Evolutionary conservation across 345 rosid genomes (phyloP).

Genomic region (Gossypium bickii): DNA sequence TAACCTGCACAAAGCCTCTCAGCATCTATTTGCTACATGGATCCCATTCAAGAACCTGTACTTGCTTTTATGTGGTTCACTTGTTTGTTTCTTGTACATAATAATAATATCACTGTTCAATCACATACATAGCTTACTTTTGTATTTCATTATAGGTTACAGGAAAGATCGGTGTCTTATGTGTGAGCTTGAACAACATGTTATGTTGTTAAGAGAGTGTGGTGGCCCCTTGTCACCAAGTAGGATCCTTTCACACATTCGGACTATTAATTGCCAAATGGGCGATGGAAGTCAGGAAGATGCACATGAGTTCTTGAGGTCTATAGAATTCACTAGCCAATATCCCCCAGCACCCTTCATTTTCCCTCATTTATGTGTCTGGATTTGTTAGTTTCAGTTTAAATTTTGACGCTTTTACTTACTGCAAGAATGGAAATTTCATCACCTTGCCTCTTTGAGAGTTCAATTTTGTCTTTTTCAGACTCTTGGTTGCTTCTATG

Average conservation of each 20-base stretch:
- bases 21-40: conserved; percentile 59
- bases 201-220: conserved; percentile 58
- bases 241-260: conserved; percentile 63
- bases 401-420: background rate
- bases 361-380: background rate
- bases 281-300: conserved; percentile 90
- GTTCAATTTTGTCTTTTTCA: conserved; percentile 24
- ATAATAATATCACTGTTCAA: background rate
- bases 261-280: conserved; percentile 60
- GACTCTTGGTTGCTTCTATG: conserved; percentile 77
- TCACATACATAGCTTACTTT: conserved; percentile 7
- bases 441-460: conserved; percentile 6
- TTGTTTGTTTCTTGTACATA: conserved; percentile 5
- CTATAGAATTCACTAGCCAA: conserved; percentile 17
- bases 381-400: background rate
- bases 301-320: conserved; percentile 91
- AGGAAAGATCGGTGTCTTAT: conserved; percentile 75
- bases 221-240: conserved; percentile 70
- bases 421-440: conserved; percentile 7
- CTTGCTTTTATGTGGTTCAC: conserved; percentile 18
- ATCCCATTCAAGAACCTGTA: conserved; percentile 79
- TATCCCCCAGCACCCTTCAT: background rate
- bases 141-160: conserved; percentile 40
- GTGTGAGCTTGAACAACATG: conserved; percentile 87
- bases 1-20: conserved; percentile 79